Evolutionary conservation across 345 rosid genomes (phyloP).

Genomic region (Laguncularia racemosa): DNA sequence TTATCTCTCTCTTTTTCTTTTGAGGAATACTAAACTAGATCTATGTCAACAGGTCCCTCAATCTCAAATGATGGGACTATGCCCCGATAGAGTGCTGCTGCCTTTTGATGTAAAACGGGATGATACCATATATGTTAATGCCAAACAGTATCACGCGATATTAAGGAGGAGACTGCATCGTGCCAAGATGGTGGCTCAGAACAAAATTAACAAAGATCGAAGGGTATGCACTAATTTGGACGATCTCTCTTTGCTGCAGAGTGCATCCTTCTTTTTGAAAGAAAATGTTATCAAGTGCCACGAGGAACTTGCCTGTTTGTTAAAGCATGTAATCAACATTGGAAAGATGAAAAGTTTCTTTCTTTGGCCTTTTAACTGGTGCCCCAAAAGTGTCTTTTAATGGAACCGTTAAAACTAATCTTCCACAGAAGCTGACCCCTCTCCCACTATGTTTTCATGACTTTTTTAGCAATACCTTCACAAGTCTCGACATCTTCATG

Average conservation of each 20-base stretch:
- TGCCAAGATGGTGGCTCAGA: constrained; percentile 79
- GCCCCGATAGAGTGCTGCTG: constrained; percentile 54
- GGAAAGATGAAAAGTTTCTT: too few species aligned
- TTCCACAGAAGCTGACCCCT: too few species aligned
- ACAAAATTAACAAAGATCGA: constrained; percentile 53
- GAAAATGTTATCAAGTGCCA: neutral
- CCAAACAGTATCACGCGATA: constrained; percentile 76
- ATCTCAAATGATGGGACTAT: constrained; percentile 42
- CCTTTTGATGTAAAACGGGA: constrained; percentile 44
- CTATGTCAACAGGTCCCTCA: constrained; percentile 45
- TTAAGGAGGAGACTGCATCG: constrained; percentile 76
- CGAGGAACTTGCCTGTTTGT: too few species aligned
- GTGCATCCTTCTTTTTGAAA: neutral
- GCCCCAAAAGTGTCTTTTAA: too few species aligned
- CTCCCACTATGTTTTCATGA: neutral
- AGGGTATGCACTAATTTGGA: constrained; percentile 32
- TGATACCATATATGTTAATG: constrained; percentile 72
- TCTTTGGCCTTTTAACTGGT: too few species aligned
- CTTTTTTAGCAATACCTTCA: constrained; percentile 68
- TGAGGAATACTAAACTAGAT: too few species aligned
- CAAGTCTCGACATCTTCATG: constrained; percentile 85
- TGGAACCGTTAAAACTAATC: too few species aligned
- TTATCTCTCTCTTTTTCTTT: too few species aligned
- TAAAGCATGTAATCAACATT: too few species aligned
- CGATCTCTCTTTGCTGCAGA: neutral